These are phyloP conservation scores for Camptophora hylomeconis DNA, from an alignment of 2,329 filamentous ascomycete genomes.

Conservation along the genomic window DNA sequence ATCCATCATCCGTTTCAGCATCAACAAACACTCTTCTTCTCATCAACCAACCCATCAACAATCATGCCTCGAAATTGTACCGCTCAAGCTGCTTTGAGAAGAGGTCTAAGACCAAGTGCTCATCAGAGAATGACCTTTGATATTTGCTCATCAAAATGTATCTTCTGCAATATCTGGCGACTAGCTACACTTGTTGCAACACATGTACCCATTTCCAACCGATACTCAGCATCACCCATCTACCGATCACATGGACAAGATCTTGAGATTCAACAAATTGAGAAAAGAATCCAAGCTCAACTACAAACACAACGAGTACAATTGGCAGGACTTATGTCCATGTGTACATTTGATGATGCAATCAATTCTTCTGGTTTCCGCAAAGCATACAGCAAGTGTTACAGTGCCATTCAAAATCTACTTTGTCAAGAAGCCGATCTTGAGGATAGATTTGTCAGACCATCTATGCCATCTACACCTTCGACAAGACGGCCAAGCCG, in stretches of 20 bases:
- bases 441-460: too few species aligned
- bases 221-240: conserved; percentile 12
- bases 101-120: conserved; percentile 11
- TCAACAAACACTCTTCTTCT: too few species aligned
- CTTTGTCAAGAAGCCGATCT: conserved; percentile 16
- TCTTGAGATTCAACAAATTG: too few species aligned
- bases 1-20: too few species aligned
- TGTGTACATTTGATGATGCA: conserved; percentile 16
- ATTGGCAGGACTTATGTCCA: conserved; percentile 16
- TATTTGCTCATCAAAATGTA: conserved; percentile 12
- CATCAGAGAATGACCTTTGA: conserved; percentile 13
- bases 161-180: conserved; percentile 18
- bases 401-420: conserved; percentile 12
- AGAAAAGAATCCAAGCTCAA: conserved; percentile 16
- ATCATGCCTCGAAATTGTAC: conserved; percentile 11
- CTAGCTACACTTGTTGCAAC: conserved; percentile 15
- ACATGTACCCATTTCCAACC: conserved; percentile 12
- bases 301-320: conserved; percentile 14
- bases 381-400: conserved; percentile 15
- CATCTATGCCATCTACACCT: too few species aligned
- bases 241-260: conserved; percentile 8
- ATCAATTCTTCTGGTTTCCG: conserved; percentile 14
- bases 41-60: conserved; percentile 1
- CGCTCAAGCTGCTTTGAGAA: conserved; percentile 12
- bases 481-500: too few species aligned